phyloP scores from a whole-genome alignment of 1,284 basidiomycete species.

The Earliella scabrosa region DNA sequence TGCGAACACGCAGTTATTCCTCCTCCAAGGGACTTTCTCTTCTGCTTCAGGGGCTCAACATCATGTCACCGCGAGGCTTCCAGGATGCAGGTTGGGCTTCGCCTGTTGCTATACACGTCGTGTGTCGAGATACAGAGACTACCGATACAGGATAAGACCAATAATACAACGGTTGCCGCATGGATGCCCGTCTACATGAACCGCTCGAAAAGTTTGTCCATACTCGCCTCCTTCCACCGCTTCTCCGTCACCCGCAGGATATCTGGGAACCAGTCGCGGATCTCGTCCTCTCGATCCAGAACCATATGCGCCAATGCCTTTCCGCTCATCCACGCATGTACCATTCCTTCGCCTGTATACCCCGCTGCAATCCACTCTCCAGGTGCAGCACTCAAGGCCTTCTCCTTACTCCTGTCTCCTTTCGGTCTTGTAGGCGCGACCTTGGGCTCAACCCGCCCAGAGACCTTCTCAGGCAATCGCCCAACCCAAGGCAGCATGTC shows the following conservation, averaged over 20 bases:
- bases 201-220: conserved; percentile 36
- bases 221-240: conserved; percentile 49
- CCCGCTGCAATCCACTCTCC: conserved; percentile 61
- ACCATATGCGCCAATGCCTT: conserved; percentile 63
- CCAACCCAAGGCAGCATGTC: conserved; percentile 53
- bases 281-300: conserved; percentile 39
- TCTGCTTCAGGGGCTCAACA: too few relatives aligned
- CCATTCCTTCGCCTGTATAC: conserved; percentile 71
- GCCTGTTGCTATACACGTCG: too few relatives aligned
- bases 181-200: conserved; percentile 16
- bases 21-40: too few relatives aligned
- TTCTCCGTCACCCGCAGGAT: conserved; percentile 53
- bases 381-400: conserved; percentile 30
- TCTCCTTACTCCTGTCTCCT: background rate
- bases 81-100: too few relatives aligned
- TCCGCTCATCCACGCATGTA: conserved; percentile 64
- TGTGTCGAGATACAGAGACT: too few relatives aligned
- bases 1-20: too few relatives aligned
- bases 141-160: too few relatives aligned
- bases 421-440: conserved; percentile 19
- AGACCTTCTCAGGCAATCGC: conserved; percentile 40
- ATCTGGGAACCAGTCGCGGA: conserved; percentile 52
- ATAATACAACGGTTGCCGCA: too few relatives aligned
- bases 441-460: conserved; percentile 39
- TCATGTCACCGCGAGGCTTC: too few relatives aligned